Base-by-base conservation (phyloP, 1,139 yeast species). In the Hansenula sp. region DNA sequence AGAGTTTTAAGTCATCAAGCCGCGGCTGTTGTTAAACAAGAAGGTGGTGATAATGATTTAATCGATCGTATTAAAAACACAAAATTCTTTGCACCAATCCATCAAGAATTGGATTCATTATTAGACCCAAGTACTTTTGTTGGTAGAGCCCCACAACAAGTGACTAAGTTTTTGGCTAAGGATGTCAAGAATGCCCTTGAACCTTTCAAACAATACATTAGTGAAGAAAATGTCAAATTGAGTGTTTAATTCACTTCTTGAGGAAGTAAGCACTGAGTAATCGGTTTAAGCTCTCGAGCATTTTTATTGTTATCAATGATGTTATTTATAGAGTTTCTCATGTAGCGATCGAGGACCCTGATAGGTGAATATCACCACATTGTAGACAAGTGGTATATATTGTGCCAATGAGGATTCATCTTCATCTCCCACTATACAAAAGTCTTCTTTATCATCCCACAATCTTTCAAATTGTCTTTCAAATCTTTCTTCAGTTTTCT, bases 131-230 rank as follows among this genome's bases (percentile, higher is more conserved):
- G 84, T 24, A 93, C 99, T 31, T 93, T 93, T 65, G 95, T 91
- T 41, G 99, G 99, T 57, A 87, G 99, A 68, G 99, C 99, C 48
- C 98, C 99, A 40, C 86, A 91, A 70, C 99, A 93, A 72, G 89
- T 96, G 47, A 96, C 87, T 65, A 91, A 91, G 71, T 93, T 93
- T 62, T 84, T 93, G 57, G 78, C 80, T 49, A 79, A 78, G 47
- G 95, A 91, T 51, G 98, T 94, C 47, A 84, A 83, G 46, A 71
- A 81, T 56, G 98, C 98, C 36, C 76, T 93, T 57, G 75, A 73
- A 53, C 90, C 91, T 41, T 85, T 76, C 68, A 67, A 77, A 60
- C 63, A 78, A 39, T 66, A 71, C 58, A 73, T 94, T 57, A 76
- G 80, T 56, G 67, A 72, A 42, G 89, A 83, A 59, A 75, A 72